Evolutionary conservation across 2,329 filamentous ascomycete genomes (phyloP).

Genomic region (Colletotrichum sansevieriae): DNA sequence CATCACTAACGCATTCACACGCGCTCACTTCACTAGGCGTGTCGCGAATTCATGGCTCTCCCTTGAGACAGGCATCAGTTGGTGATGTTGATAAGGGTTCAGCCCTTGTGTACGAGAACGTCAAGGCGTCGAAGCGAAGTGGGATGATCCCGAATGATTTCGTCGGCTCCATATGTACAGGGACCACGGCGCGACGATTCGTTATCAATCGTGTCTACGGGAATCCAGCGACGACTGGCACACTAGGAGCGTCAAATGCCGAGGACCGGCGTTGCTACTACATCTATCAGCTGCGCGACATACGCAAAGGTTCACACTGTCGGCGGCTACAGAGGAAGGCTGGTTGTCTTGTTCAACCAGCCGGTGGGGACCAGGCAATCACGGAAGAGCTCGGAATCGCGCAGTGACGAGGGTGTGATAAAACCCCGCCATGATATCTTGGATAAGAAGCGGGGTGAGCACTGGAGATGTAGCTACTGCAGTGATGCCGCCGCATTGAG

Average conservation of each 20-base stretch:
- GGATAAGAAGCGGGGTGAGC: constrained; percentile 38
- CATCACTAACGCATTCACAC: constrained; percentile 2
- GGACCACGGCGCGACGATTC: constrained; percentile 35
- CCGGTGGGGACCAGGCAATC: constrained; percentile 29
- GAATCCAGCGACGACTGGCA: constrained; percentile 33
- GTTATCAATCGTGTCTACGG: constrained; percentile 39
- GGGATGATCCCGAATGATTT: constrained; percentile 38
- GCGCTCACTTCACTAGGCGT: constrained; percentile 55
- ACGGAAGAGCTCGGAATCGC: constrained; percentile 39
- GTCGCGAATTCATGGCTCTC: constrained; percentile 64
- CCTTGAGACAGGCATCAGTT: constrained; percentile 46
- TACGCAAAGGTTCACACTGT: constrained; percentile 2
- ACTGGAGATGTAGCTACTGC: constrained; percentile 28
- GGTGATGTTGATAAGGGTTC: constrained; percentile 34
- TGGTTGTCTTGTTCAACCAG: constrained; percentile 28
- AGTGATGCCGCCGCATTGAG: constrained; percentile 29
- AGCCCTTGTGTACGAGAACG: constrained; percentile 33
- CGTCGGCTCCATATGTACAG: constrained; percentile 34
- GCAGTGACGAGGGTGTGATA: constrained; percentile 36
- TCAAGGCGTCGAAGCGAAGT: constrained; percentile 32
- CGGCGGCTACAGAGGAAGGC: constrained; percentile 17
- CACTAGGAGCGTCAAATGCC: constrained; percentile 30
- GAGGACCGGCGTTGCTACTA: constrained; percentile 23
- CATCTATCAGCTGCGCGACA: constrained; percentile 24
- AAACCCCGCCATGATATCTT: constrained; percentile 39